Percentiles rank a stretch among this genome's conserved stretches.
Conservation (phyloP, 768 basidiomycete genomes). For the Strobilomyces confusus region DNA sequence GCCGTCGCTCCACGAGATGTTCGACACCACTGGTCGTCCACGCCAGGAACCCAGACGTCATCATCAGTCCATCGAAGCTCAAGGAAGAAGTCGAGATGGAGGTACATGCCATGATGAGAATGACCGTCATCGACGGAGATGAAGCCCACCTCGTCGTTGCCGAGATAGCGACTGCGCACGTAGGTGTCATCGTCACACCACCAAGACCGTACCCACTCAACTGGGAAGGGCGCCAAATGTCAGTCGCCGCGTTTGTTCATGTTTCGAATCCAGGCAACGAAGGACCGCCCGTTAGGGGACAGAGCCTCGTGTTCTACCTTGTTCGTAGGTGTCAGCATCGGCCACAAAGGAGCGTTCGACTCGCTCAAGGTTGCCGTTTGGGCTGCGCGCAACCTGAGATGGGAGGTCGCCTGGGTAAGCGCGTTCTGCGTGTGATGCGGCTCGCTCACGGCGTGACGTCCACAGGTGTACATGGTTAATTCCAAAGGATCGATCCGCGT, state of each 20-base stretch:
- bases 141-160: constrained; percentile 49
- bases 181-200: constrained; percentile 69
- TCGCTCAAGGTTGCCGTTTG: constrained; percentile 69
- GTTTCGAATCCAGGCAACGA: constrained; percentile 40
- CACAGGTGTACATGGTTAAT: constrained; percentile 32
- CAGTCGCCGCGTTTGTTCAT: constrained; percentile 18
- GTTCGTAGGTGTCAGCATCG: constrained; percentile 63
- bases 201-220: constrained; percentile 57
- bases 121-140: constrained; percentile 56
- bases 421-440: constrained; percentile 16
- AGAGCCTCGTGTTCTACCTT: constrained; percentile 60
- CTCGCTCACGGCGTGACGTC: neutral
- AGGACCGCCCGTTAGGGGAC: constrained; percentile 67
- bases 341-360: constrained; percentile 40
- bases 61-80: constrained; percentile 61
- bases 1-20: neutral
- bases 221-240: constrained; percentile 71
- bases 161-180: constrained; percentile 48
- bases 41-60: constrained; percentile 71
- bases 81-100: constrained; percentile 47
- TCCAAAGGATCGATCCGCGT: constrained; percentile 38
- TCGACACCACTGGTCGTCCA: constrained; percentile 56
- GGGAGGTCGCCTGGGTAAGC: constrained; percentile 96
- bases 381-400: constrained; percentile 82
- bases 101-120: constrained; percentile 29